phyloP scores from a whole-genome alignment of 768 basidiomycete species.

The Candolleomyces eurysporus region DNA sequence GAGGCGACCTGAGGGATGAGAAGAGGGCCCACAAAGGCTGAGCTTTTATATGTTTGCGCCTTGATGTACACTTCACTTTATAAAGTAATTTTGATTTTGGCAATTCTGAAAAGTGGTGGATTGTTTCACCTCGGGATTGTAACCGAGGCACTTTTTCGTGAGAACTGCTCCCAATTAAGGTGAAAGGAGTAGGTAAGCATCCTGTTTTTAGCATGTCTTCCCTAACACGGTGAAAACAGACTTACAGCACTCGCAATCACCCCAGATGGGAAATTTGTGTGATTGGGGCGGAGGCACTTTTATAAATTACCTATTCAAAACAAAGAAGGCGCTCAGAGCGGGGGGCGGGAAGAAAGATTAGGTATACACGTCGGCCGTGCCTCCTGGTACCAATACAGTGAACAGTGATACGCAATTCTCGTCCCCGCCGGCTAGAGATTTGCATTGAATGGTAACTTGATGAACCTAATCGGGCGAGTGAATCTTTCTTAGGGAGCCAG shows the following conservation, averaged over 20 bases:
- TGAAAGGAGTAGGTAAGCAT: background rate
- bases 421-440: too few species aligned
- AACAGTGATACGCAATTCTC: too few species aligned
- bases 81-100: background rate
- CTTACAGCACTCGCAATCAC: background rate
- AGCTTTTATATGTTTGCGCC: background rate
- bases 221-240: background rate
- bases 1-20: background rate
- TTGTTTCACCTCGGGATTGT: constrained; percentile 10
- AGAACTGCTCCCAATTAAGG: background rate
- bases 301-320: background rate
- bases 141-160: constrained; percentile 1
- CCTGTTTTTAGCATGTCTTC: background rate
- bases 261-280: background rate
- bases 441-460: too few species aligned
- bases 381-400: too few species aligned
- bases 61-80: background rate
- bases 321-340: background rate
- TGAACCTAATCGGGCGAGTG: too few species aligned
- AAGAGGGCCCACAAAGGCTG: background rate
- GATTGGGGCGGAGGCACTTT: constrained; percentile 16
- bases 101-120: constrained; percentile 4
- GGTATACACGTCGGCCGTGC: background rate
- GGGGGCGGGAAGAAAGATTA: background rate
- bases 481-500: too few species aligned